phyloP scores from a whole-genome alignment of 2,329 filamentous ascomycete genomes.

The Pestalotiopsis sp. region DNA sequence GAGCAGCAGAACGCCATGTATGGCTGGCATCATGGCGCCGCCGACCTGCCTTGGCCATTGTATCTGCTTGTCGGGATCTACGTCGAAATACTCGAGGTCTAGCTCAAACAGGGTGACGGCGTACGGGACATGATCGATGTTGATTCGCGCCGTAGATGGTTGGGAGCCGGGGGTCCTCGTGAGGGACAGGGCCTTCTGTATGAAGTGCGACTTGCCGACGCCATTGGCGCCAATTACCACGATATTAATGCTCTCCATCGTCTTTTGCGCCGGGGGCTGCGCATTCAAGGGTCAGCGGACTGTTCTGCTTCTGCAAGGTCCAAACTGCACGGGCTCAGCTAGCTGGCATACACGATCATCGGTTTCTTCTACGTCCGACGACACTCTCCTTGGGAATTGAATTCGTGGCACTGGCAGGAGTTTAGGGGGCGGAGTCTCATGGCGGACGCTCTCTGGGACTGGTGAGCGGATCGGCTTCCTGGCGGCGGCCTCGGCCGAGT shows the following conservation, averaged over 20 bases:
- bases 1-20: conserved; percentile 83
- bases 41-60: conserved; percentile 71
- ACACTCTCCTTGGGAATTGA: conserved; percentile 52
- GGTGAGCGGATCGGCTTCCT: conserved; percentile 24
- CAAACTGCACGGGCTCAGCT: conserved; percentile 2
- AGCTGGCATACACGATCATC: conserved; percentile 25
- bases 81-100: conserved; percentile 66
- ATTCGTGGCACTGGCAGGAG: conserved; percentile 47
- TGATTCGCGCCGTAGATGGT: conserved; percentile 58
- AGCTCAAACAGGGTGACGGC: conserved; percentile 67
- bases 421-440: conserved; percentile 42
- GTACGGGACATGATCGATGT: conserved; percentile 60
- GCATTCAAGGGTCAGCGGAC: conserved; percentile 9
- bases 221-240: conserved; percentile 68
- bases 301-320: conserved; percentile 15
- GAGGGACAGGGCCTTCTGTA: conserved; percentile 64
- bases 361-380: conserved; percentile 41
- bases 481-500: conserved; percentile 29
- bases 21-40: conserved; percentile 70
- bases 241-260: conserved; percentile 66
- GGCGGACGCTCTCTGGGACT: conserved; percentile 27
- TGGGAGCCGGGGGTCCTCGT: conserved; percentile 54
- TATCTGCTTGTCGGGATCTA: conserved; percentile 60
- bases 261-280: conserved; percentile 23
- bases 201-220: conserved; percentile 70